These are phyloP conservation scores for Leccinellum albellum DNA, from an alignment of 768 basidiomycete species.

Conservation along the genomic window DNA sequence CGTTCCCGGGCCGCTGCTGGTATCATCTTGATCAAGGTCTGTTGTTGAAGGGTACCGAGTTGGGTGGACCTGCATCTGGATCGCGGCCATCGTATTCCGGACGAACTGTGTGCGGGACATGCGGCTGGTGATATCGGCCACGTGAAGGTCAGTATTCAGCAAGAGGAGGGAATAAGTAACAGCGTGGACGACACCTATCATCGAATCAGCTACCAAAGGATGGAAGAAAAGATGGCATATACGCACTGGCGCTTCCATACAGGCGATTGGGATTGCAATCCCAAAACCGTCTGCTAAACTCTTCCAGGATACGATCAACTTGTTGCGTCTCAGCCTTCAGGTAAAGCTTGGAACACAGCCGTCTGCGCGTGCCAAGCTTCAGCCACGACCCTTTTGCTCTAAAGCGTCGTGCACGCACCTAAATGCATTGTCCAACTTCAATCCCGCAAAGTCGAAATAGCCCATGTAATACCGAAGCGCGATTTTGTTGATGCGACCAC, in stretches of 20 bases:
- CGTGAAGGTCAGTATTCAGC: conserved; percentile 95
- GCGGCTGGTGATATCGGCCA: conserved; percentile 81
- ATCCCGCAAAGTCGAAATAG: conserved; percentile 79
- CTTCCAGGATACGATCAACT: conserved; percentile 92
- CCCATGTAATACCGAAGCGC: conserved; percentile 80
- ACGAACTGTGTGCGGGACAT: conserved; percentile 95
- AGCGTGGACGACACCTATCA: conserved; percentile 86
- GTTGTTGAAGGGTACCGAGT: conserved; percentile 51
- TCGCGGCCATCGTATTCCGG: conserved; percentile 82
- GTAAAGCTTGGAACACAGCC: conserved; percentile 86
- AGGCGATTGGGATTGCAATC: conserved; percentile 79
- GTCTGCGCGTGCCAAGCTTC: conserved; percentile 39
- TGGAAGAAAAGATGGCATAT: background rate
- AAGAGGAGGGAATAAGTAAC: conserved; percentile 90
- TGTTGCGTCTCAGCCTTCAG: conserved; percentile 97
- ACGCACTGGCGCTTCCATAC: conserved; percentile 84
- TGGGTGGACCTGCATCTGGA: conserved; percentile 74
- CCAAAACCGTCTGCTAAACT: conserved; percentile 88
- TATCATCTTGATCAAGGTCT: conserved; percentile 66
- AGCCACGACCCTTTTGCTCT: background rate
- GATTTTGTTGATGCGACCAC: conserved; percentile 70
- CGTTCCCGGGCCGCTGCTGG: conserved; percentile 52
- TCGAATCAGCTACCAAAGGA: conserved; percentile 3
- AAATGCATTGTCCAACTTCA: conserved; percentile 87
- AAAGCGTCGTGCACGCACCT: conserved; percentile 44